These are phyloP conservation scores for Pythium chondricola DNA, from an alignment of 352 stramenopile species.

Conservation along the genomic window DNA sequence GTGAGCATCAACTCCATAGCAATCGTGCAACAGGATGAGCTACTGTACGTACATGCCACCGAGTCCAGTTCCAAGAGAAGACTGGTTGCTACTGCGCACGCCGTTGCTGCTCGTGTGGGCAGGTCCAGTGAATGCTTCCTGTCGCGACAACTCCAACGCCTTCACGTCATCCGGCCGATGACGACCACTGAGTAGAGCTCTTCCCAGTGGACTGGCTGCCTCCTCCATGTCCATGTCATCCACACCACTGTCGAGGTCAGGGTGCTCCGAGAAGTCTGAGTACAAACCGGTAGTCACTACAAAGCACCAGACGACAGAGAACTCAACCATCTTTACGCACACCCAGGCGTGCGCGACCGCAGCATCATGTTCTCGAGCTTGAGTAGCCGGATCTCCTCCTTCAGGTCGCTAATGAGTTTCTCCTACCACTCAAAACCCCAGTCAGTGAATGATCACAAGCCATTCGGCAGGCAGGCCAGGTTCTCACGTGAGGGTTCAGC, in stretches of 20 bases:
- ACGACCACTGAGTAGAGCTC: constrained; percentile 15
- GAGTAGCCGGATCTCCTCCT: constrained; percentile 57
- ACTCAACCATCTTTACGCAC: too few relatives aligned
- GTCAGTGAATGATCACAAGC: too few relatives aligned
- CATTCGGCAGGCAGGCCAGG: too few relatives aligned
- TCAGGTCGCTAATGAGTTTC: constrained; percentile 62
- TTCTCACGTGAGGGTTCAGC: constrained; percentile 50
- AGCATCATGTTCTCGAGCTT: constrained; percentile 72
- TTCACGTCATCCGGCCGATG: constrained; percentile 5
- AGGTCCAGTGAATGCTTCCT: not conserved
- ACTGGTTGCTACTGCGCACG: too few relatives aligned
- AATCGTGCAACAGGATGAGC: too few relatives aligned
- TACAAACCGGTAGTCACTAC: not conserved
- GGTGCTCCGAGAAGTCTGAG: constrained; percentile 43
- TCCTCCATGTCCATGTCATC: constrained; percentile 1
- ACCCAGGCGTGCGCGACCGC: constrained; percentile 52
- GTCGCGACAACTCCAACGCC: not conserved
- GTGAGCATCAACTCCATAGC: too few relatives aligned
- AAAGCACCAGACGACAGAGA: not conserved
- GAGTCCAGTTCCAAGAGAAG: too few relatives aligned
- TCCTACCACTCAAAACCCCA: too few relatives aligned
- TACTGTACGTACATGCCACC: too few relatives aligned
- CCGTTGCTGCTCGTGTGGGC: too few relatives aligned
- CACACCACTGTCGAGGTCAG: constrained; percentile 20
- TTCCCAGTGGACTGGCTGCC: constrained; percentile 11